Base-by-base conservation (phyloP, 1,284 basidiomycete genomes). In the Marasmius fiardii region DNA sequence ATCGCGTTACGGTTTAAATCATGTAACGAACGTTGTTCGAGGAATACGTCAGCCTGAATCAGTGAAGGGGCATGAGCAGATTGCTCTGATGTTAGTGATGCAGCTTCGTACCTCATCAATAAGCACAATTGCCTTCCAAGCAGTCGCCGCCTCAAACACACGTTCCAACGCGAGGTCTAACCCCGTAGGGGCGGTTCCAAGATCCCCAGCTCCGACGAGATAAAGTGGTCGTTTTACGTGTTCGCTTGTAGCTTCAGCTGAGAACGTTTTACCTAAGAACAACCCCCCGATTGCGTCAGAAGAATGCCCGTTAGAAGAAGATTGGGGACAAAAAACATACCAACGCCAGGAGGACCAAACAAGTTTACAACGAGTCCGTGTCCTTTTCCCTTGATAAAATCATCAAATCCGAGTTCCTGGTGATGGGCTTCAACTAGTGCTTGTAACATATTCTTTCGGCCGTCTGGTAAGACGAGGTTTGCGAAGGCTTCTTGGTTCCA, bases 381-480 rank as follows among this genome's bases (percentile, higher is more conserved):
- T 6, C 83, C 83, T 63, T 86, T 85, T 51, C 81, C 82, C 61
- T 79, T 75, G 59, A 85, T 79, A 61, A 85, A 83, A 62, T 85
- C 82, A 58, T 85, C 82, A 61, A 84, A 82, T 16, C 76, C 75
- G 6, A 78, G 62, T 56, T 78, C 75, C 11, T 69, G 67, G 63
- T 77, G 77, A 62, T 85, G 82, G 2, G 80, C 77, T 59, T 83
- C 80, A 14, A 85, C 78, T 4, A 85, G 75, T 0, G 82, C 81
- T 41, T 76, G 77, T 10, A 85, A 70, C 6, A 85, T 74, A 12
- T 73, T 67, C 68, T 84, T 85, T 45, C 77, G 73, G 39, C 72
- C 75, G 0, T 67, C 60, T 0, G 81, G 78, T 28, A 85, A 75
- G 8, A 85, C 82, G 34, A 86, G 77, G 59, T 81, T 80, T 4